These are phyloP conservation scores for Hanseniaspora osmophila DNA, from an alignment of 805 yeast species.

Conservation along the genomic window DNA sequence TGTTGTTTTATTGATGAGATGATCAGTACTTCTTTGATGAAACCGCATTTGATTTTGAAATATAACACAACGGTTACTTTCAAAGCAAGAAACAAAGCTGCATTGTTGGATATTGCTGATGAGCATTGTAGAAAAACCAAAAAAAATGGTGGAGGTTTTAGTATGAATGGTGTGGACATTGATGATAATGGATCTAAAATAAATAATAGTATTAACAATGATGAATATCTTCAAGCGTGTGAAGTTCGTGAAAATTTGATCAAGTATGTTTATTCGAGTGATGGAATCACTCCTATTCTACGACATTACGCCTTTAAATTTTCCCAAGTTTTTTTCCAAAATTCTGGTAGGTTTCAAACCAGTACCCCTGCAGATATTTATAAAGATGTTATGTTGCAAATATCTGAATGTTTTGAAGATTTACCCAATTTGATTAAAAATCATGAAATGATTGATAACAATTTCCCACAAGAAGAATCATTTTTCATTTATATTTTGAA, in stretches of 20 bases:
- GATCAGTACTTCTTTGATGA: constrained; percentile 2
- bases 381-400: constrained; percentile 1
- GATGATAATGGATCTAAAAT: too few species aligned
- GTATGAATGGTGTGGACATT: too few species aligned
- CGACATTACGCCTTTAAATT: not conserved
- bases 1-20: constrained; percentile 8
- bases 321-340: constrained; percentile 1
- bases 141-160: not conserved
- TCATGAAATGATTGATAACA: not conserved
- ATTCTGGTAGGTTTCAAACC: not conserved
- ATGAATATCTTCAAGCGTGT: too few species aligned
- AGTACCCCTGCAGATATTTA: not conserved
- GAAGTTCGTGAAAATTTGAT: too few species aligned
- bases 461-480: constrained; percentile 2
- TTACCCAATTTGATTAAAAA: constrained; percentile 1
- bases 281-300: not conserved
- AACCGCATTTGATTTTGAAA: constrained; percentile 8
- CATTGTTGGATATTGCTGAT: constrained; percentile 2
- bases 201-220: too few species aligned
- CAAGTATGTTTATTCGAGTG: not conserved
- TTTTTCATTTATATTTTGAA: constrained; percentile 3
- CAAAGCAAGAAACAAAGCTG: constrained; percentile 1
- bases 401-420: constrained; percentile 1
- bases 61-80: constrained; percentile 7
- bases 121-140: constrained; percentile 1